A percentile compares a stretch with the other conserved stretches of the same genome.
These are phyloP conservation scores for Termitomyces sp. DNA, from an alignment of 768 basidiomycete species.

Conservation along the genomic window DNA sequence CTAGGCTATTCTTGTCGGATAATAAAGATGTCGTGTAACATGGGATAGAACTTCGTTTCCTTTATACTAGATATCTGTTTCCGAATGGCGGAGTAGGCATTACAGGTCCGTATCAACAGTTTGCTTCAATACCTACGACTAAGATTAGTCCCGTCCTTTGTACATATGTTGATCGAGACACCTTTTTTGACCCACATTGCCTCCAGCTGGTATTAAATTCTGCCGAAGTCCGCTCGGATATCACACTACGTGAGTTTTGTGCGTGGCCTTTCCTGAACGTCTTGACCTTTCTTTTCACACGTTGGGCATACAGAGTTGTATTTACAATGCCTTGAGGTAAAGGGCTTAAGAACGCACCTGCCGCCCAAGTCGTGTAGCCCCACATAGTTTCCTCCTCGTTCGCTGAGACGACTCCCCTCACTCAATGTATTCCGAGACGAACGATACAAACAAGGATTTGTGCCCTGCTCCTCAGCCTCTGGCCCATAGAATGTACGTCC, in stretches of 20 bases:
- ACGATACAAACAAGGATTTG: slow-evolving; percentile 9
- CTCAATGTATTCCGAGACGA: slow-evolving; percentile 14
- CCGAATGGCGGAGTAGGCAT: no score
- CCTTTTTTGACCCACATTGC: background rate
- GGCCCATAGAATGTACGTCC: slow-evolving; percentile 14
- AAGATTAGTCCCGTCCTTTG: background rate
- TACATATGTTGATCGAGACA: background rate
- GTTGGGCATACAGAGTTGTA: background rate
- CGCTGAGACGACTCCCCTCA: background rate
- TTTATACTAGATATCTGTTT: background rate
- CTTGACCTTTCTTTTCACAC: background rate
- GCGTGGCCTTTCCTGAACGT: background rate
- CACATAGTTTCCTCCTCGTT: background rate
- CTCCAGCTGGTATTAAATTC: background rate
- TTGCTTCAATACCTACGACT: no score
- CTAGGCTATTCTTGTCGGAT: background rate
- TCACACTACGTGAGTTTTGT: background rate
- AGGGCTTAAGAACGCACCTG: background rate
- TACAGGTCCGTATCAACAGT: no score
- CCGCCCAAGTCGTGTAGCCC: background rate
- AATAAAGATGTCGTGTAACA: background rate
- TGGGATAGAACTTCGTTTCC: background rate
- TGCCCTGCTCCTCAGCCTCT: slow-evolving; percentile 8
- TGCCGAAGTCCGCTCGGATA: background rate
- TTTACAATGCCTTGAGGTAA: background rate